Base-by-base conservation (phyloP, 1,139 yeast species). In the Diutina scorzettiae region DNA sequence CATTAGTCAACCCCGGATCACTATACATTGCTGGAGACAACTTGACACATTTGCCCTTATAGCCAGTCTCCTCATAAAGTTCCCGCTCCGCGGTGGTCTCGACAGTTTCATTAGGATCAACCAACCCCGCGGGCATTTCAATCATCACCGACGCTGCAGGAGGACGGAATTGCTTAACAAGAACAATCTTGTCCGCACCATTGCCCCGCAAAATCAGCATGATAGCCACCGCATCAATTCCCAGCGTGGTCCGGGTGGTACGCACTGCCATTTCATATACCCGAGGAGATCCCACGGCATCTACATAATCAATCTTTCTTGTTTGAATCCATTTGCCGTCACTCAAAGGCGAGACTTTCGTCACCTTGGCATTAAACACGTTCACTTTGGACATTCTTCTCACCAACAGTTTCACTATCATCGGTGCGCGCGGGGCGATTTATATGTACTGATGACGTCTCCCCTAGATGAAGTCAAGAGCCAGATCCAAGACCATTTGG, bases 1-100 rank as follows among this genome's bases (percentile, higher is more conserved):
- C 93, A 59, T 89, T 87, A 50, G 95, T 82, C 55, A 91, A 80
- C 0, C 98, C 96, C 1, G 98, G 97, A 57, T 91, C 98, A 52
- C 85, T 83, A 61, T 65, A 89, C 54, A 84, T 71, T 14, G 54
- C 51, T 16, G 21, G 33, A 3, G 51, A 48, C 16, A 73, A 57
- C 8, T 68, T 62, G 14, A 68, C 53, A 44, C 74, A 66, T 20
- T 71, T 77, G 4, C 93, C 91, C 42, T 78, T 64, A 55, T 83
- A 89, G 0, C 98, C 98, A 0, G 97, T 89, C 56, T 91, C 98
- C 58, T 91, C 98, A 43, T 71, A 69, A 48, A 91, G 64, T 58
- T 91, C 98, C 47, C 98, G 71, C 43, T 79, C 69, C 0, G 97
- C 97, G 29, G 96, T 86, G 3, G 73, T 60, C 49, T 80, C 87